Base-by-base conservation (phyloP, 75 land plant genomes). In the Pinus taeda region DNA sequence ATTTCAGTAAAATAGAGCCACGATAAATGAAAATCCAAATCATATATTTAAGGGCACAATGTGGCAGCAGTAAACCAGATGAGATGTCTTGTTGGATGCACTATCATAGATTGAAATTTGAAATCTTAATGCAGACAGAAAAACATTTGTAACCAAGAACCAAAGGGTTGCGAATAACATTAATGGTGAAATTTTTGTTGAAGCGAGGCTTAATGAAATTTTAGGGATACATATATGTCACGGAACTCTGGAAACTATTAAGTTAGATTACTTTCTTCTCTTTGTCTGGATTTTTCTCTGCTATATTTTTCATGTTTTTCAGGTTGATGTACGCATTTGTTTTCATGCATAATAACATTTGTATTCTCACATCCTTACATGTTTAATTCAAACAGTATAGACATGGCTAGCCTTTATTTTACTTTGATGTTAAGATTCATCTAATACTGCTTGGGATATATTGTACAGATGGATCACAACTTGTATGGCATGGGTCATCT, bases 401-500 rank as follows among this genome's bases (percentile, higher is more conserved):
- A 17, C 15, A 9, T 77, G 22, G 17, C 72, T 39, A 15, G 21
- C 26, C 15, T 45, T 39, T 53, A 42, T 29, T 76, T 66, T 75
- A 37, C 42, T 76, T 67, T 29, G 30, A 66, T 18, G n/a, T 2
- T 26, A 15, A n/a, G 15, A 0, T 15, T 76, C 18, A 30, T 76
- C 11, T 4, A 13, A 36, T 67, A 9, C 13, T 26, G 6, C 15
- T 15, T 49, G 72, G 71, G n/a, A 18, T 69, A 9, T 36, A 39
- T 42, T 69, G 37, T 69, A 69, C 83, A 97, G 99, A 79, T 97
- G 75, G 99, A 97, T 78, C 82, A 95, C 58, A 97, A 97, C 74
- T 86, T 97, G 66, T 89, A 89, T 88, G 99, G 99, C 37, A 97
- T 97, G 99, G 90, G 98, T 57, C 92, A 76, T 78, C 14, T 97